Evolutionary conservation across 2,329 filamentous ascomycete species (phyloP).

Genomic region (Zasmidium angulare): DNA sequence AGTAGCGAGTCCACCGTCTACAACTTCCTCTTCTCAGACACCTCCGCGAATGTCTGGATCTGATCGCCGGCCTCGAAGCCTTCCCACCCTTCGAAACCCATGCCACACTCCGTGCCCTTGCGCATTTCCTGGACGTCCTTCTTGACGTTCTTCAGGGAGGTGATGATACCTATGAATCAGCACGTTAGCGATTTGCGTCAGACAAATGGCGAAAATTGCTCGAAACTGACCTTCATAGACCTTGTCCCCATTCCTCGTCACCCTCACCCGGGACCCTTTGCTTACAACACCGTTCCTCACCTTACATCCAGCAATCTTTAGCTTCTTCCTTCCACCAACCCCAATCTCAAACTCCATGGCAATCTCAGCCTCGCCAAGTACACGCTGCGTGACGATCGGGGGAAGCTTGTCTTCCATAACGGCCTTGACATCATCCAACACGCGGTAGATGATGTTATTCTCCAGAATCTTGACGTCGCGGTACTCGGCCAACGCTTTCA

Average conservation of each 20-base stretch:
- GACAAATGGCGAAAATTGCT: neutral
- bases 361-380: constrained; percentile 86
- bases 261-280: constrained; percentile 64
- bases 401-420: constrained; percentile 69
- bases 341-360: constrained; percentile 82
- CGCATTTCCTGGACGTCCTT: constrained; percentile 86
- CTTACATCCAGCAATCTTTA: constrained; percentile 82
- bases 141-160: constrained; percentile 86
- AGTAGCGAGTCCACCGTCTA: neutral
- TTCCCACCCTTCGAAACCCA: constrained; percentile 78
- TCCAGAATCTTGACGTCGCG: constrained; percentile 76
- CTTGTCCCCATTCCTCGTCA: constrained; percentile 66
- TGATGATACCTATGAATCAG: constrained; percentile 63
- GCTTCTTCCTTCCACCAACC: constrained; percentile 66
- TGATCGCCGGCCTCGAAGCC: constrained; percentile 78
- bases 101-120: constrained; percentile 91
- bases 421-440: constrained; percentile 70
- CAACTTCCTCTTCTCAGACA: constrained; percentile 21
- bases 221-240: constrained; percentile 76
- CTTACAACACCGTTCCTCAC: constrained; percentile 77
- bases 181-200: constrained; percentile 5
- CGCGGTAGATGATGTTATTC: constrained; percentile 81
- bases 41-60: constrained; percentile 45
- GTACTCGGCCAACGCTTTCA: constrained; percentile 67
- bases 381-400: constrained; percentile 64